Percentiles rank a stretch among this genome's conserved stretches.
These are phyloP conservation scores for Iris pallida DNA, from an alignment of 116 monocot species.

Conservation along the genomic window DNA sequence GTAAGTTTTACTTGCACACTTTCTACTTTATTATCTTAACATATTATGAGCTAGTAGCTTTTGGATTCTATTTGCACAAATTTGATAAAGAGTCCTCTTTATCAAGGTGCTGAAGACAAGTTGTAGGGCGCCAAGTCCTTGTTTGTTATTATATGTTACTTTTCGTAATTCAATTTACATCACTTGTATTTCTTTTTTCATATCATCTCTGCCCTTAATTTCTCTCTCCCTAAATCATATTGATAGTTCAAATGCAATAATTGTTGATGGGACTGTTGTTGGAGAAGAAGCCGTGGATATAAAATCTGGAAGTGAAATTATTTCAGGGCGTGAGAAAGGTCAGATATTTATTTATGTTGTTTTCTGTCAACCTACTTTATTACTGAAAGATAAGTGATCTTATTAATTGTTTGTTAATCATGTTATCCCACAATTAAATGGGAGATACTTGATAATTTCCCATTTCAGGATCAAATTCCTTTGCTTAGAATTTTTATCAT, in stretches of 20 bases:
- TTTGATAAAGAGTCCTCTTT: too few species aligned
- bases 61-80: too few species aligned
- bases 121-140: not conserved
- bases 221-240: not conserved
- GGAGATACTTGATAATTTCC: too few species aligned
- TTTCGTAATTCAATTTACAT: not conserved
- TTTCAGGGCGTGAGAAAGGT: slow-evolving; percentile 36
- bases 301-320: slow-evolving; percentile 36
- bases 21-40: too few species aligned
- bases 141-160: not conserved
- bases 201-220: not conserved
- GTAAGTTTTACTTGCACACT: too few species aligned
- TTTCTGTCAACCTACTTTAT: too few species aligned
- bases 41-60: too few species aligned
- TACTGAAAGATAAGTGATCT: too few species aligned
- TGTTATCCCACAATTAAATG: too few species aligned
- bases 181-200: not conserved
- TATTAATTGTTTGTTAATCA: too few species aligned
- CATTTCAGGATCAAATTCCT: too few species aligned
- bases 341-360: not conserved
- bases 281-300: slow-evolving; percentile 36
- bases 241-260: slow-evolving; percentile 39
- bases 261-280: slow-evolving; percentile 45
- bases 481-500: too few species aligned
- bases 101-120: not conserved